phyloP scores from a whole-genome alignment of 176 grass and related monocot species.

The Saccharum officinarum region DNA sequence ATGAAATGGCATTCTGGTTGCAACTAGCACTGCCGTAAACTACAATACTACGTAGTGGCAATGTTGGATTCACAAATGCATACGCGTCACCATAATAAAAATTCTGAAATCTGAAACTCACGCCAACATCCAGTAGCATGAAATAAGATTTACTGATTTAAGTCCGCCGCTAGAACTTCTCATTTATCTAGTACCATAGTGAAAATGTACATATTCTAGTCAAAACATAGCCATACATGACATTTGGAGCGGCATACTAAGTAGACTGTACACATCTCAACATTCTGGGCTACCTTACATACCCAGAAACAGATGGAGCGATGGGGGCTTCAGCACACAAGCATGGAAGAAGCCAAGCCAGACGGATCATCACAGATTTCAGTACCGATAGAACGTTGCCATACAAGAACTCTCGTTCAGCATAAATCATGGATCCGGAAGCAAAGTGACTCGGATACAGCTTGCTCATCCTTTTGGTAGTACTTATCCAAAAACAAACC shows the following conservation, averaged over 20 bases:
- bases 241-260: slow-evolving; percentile 1
- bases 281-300: slow-evolving; percentile 6
- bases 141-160: slow-evolving; percentile 10
- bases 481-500: neutral
- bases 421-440: neutral
- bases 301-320: slow-evolving; percentile 14
- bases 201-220: slow-evolving; percentile 25
- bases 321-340: slow-evolving; percentile 21
- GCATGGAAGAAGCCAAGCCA: neutral
- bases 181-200: slow-evolving; percentile 14
- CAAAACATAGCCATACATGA: neutral
- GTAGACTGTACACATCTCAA: slow-evolving; percentile 30
- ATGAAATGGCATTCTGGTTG: neutral
- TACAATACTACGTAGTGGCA: neutral
- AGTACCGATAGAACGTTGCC: neutral
- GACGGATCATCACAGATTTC: neutral
- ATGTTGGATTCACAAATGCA: neutral
- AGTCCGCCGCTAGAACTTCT: neutral
- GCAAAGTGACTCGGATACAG: neutral
- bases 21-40: neutral
- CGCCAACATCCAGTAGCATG: neutral
- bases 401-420: neutral
- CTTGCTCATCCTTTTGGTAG: neutral
- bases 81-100: neutral
- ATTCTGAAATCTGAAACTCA: neutral